Evolutionary conservation across 768 basidiomycete species (phyloP).

Genomic region (Lentinula edodes): DNA sequence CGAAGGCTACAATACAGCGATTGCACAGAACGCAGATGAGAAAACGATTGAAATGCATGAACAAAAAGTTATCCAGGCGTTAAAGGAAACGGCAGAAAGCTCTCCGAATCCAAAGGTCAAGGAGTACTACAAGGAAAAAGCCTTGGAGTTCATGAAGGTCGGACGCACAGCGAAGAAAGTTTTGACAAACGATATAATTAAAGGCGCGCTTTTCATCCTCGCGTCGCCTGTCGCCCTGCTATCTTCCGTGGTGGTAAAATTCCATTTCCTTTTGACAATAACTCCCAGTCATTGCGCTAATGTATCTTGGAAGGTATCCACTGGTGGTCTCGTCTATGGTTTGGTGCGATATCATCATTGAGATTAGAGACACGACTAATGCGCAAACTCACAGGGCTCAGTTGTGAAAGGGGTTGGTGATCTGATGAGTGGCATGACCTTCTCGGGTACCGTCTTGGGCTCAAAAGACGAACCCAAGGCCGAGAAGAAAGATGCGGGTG

Average conservation of each 20-base stretch:
- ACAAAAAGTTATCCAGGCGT: not conserved
- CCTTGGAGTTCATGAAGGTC: conserved; percentile 2
- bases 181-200: conserved; percentile 2
- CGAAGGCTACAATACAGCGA: not conserved
- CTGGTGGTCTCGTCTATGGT: conserved; percentile 1
- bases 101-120: conserved; percentile 1
- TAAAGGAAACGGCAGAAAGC: not conserved
- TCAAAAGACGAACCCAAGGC: not conserved
- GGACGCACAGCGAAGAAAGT: conserved; percentile 2
- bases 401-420: conserved; percentile 1
- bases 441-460: not conserved
- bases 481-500: not conserved
- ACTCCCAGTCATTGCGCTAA: not conserved
- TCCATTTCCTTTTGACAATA: not conserved
- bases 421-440: conserved; percentile 5
- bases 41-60: conserved; percentile 1
- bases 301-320: not conserved
- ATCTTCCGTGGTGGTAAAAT: conserved; percentile 1
- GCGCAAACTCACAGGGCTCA: not conserved
- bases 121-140: conserved; percentile 3
- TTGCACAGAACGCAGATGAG: not conserved
- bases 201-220: not conserved
- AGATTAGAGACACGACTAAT: not conserved
- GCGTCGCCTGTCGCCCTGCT: not conserved
- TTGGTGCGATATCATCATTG: not conserved